Percentiles rank a stretch among this genome's conserved stretches.
phyloP scores from a whole-genome alignment of 1,284 basidiomycete species.

The Volvariella surrecta region DNA sequence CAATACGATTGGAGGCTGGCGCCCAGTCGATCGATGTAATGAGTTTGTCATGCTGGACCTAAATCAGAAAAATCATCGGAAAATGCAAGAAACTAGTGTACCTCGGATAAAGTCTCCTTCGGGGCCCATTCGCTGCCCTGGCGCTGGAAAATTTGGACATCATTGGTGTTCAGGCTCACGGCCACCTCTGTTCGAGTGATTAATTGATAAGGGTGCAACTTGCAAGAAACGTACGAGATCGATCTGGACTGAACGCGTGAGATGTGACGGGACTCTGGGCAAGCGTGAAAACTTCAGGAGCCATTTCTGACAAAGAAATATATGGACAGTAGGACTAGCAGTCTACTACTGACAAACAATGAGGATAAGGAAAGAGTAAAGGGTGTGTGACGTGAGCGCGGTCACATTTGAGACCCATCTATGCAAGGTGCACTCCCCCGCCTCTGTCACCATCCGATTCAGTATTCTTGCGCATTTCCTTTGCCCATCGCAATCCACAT shows the following conservation, averaged over 20 bases:
- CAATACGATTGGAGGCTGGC: constrained; percentile 91
- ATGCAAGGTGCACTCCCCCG: neutral
- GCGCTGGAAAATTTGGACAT: constrained; percentile 76
- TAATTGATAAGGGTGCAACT: neutral
- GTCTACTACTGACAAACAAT: constrained; percentile 56
- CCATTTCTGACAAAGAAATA: constrained; percentile 37
- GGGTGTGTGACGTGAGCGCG: neutral
- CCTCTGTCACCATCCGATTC: constrained; percentile 13
- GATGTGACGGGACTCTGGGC: constrained; percentile 81
- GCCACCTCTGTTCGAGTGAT: constrained; percentile 71
- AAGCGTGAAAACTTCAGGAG: constrained; percentile 75
- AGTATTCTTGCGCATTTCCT: constrained; percentile 33
- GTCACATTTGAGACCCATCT: neutral
- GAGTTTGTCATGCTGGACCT: constrained; percentile 86
- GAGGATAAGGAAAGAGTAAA: neutral
- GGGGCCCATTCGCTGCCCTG: constrained; percentile 68
- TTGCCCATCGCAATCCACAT: constrained; percentile 80
- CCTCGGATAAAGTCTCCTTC: constrained; percentile 82
- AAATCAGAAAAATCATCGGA: constrained; percentile 3
- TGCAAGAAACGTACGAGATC: constrained; percentile 53
- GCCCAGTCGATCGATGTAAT: constrained; percentile 99
- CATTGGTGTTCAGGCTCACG: constrained; percentile 86
- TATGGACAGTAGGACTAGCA: constrained; percentile 64
- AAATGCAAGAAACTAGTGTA: constrained; percentile 24
- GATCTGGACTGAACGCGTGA: constrained; percentile 90